phyloP scores from a whole-genome alignment of 75 land plant species.

The Pinus taeda region DNA sequence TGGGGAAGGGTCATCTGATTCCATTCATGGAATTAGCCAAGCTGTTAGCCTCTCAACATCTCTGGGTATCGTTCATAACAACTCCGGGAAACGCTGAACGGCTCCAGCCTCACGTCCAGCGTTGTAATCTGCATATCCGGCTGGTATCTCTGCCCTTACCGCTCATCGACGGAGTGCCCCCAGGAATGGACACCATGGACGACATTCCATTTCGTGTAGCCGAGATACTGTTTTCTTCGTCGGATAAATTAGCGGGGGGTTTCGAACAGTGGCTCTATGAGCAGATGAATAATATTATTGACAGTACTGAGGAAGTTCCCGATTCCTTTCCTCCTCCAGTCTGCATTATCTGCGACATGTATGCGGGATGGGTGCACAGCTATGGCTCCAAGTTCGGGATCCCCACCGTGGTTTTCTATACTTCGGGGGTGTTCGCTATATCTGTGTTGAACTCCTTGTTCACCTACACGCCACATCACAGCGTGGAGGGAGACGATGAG shows the following conservation, averaged over 20 bases:
- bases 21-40: slow-evolving; percentile 9
- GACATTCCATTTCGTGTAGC: too few species aligned
- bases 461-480: neutral
- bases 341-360: slow-evolving; percentile 43
- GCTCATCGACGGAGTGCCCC: too few species aligned
- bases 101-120: too few species aligned
- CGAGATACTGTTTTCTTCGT: neutral
- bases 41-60: slow-evolving; percentile 6
- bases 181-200: too few species aligned
- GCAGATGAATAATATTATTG: neutral
- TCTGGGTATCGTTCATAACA: too few species aligned
- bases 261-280: neutral
- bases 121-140: too few species aligned
- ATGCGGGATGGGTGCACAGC: slow-evolving; percentile 21
- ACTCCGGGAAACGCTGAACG: too few species aligned
- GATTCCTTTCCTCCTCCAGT: slow-evolving; percentile 12
- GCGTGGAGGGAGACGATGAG: slow-evolving; percentile 10
- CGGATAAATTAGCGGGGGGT: neutral
- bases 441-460: slow-evolving; percentile 7
- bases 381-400: slow-evolving; percentile 31
- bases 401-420: slow-evolving; percentile 28
- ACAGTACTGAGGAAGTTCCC: neutral
- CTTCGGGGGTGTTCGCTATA: slow-evolving; percentile 11
- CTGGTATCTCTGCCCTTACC: too few species aligned
- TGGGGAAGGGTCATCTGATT: too few species aligned